These are phyloP conservation scores for Leccinum subgranulosum DNA, from an alignment of 768 basidiomycete species.

Conservation along the genomic window DNA sequence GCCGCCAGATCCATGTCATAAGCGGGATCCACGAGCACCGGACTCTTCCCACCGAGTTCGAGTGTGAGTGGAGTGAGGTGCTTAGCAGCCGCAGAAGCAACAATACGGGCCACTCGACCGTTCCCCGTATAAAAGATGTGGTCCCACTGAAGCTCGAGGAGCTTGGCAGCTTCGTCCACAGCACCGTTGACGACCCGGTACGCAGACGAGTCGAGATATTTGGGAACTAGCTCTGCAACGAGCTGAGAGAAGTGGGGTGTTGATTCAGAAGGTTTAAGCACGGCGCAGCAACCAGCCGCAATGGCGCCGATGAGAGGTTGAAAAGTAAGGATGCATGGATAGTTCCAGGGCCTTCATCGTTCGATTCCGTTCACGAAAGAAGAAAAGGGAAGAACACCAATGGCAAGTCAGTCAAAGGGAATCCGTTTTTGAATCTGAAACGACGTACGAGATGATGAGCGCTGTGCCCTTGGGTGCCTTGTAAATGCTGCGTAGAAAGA, in stretches of 20 bases:
- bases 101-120: conserved; percentile 22
- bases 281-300: conserved; percentile 66
- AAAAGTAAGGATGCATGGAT: conserved; percentile 52
- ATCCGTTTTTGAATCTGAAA: background rate
- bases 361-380: background rate
- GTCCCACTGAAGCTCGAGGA: conserved; percentile 31
- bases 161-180: conserved; percentile 36
- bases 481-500: conserved; percentile 31
- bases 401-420: background rate
- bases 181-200: conserved; percentile 53
- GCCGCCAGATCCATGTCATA: conserved; percentile 51
- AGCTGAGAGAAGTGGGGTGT: conserved; percentile 47
- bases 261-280: conserved; percentile 65
- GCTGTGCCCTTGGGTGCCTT: conserved; percentile 61
- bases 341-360: conserved; percentile 58
- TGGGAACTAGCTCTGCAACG: conserved; percentile 51
- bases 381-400: background rate
- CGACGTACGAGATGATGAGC: conserved; percentile 55
- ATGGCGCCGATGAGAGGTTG: conserved; percentile 69
- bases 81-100: conserved; percentile 25
- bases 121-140: conserved; percentile 40
- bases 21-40: conserved; percentile 43
- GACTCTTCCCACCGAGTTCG: conserved; percentile 40
- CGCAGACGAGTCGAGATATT: conserved; percentile 50
- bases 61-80: conserved; percentile 35